Conservation (phyloP, 1,284 basidiomycete species). For the Trametes versicolor region DNA sequence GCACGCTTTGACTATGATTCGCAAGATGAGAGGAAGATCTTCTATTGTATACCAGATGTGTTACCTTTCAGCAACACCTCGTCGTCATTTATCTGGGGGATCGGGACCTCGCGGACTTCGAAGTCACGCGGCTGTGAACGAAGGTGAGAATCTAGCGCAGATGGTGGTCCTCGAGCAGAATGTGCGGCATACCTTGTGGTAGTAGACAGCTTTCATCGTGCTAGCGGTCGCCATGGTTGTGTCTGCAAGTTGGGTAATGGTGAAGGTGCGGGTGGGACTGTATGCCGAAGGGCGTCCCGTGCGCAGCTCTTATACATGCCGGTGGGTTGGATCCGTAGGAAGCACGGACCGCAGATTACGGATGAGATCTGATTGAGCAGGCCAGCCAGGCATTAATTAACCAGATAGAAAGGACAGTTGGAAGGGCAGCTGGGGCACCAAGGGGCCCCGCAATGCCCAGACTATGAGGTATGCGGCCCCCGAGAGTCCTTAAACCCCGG, state of each 20-base stretch:
- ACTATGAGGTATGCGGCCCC: too few relatives aligned
- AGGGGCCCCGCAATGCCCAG: too few relatives aligned
- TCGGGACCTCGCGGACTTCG: conserved; percentile 66
- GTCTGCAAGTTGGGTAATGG: background rate
- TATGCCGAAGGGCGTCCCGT: background rate
- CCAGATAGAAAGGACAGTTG: background rate
- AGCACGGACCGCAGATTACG: conserved; percentile 12
- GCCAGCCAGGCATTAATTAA: conserved; percentile 1
- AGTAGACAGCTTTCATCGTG: conserved; percentile 66
- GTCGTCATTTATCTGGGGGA: conserved; percentile 69
- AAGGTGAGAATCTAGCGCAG: background rate
- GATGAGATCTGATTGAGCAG: conserved; percentile 9
- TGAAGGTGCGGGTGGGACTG: background rate
- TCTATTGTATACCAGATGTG: background rate
- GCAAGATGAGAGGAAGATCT: conserved; percentile 2
- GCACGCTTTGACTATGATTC: conserved; percentile 30
- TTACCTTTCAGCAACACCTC: conserved; percentile 79
- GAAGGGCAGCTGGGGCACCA: background rate
- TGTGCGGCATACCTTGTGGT: conserved; percentile 49
- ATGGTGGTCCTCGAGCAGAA: background rate
- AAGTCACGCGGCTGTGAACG: conserved; percentile 65
- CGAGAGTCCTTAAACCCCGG: too few relatives aligned
- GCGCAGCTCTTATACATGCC: conserved; percentile 5
- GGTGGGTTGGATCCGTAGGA: background rate
- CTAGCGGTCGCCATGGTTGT: conserved; percentile 5